Conservation (phyloP, 2,329 filamentous ascomycete species). For the Pseudogymnoascus sp. region DNA sequence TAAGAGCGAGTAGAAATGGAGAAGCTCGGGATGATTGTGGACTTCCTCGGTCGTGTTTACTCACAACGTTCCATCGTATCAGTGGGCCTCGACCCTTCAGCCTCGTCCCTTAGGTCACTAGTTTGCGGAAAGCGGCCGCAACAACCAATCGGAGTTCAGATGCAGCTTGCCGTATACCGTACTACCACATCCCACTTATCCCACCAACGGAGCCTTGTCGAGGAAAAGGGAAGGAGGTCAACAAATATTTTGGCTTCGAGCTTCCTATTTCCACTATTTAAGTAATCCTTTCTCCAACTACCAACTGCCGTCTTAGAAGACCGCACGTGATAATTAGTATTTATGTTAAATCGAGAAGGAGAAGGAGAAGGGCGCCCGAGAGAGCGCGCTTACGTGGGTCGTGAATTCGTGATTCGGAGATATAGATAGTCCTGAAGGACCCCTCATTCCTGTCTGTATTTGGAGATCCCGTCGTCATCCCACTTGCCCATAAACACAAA, state of each 20-base stretch:
- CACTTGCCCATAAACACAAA: neutral
- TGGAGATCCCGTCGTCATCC: conserved; percentile 2
- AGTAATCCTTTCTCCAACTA: neutral
- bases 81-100: neutral
- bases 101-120: conserved; percentile 3
- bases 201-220: neutral
- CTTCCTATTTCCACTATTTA: neutral
- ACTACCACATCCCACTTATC: conserved; percentile 1
- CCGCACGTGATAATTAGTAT: neutral
- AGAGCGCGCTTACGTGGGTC: neutral
- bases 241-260: neutral
- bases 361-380: neutral
- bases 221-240: neutral
- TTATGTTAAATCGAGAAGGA: neutral
- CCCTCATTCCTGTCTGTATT: neutral
- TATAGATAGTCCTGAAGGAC: conserved; percentile 3
- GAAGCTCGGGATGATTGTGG: neutral
- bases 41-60: neutral
- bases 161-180: neutral
- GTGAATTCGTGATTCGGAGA: neutral
- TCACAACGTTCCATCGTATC: neutral
- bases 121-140: neutral
- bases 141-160: neutral
- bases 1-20: neutral
- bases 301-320: neutral